These are phyloP conservation scores for Aspergillus terreus DNA, from an alignment of 2,329 filamentous ascomycete genomes.

Conservation along the genomic window DNA sequence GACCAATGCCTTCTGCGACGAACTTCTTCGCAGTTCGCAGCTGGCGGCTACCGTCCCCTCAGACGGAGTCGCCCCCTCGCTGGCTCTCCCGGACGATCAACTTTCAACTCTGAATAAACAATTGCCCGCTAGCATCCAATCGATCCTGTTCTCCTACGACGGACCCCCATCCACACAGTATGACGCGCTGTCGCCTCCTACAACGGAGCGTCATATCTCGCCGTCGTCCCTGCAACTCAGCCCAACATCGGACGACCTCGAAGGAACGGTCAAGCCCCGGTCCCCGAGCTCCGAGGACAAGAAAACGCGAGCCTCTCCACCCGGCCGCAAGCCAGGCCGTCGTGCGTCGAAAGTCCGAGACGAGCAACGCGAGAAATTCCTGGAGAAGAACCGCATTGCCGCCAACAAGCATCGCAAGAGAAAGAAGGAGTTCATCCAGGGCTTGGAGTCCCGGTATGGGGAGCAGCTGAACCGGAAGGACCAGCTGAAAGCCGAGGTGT, in stretches of 20 bases:
- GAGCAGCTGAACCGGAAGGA: neutral
- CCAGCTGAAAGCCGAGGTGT: neutral
- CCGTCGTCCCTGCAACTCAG: neutral
- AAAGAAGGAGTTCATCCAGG: neutral
- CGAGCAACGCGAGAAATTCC: neutral
- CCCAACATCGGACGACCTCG: neutral
- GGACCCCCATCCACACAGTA: neutral
- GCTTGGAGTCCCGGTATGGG: neutral
- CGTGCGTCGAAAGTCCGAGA: neutral
- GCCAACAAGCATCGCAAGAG: neutral
- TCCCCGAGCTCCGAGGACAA: neutral
- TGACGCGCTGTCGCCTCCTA: neutral
- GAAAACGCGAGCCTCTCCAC: neutral
- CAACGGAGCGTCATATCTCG: too few relatives aligned
- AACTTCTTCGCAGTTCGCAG: neutral
- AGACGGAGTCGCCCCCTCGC: too few relatives aligned
- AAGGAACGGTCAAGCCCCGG: neutral
- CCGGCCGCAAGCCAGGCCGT: neutral
- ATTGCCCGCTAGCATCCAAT: neutral
- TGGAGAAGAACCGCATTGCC: neutral
- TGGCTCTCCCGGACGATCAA: neutral
- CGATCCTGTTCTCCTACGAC: neutral
- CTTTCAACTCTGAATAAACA: too few relatives aligned
- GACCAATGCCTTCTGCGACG: neutral
- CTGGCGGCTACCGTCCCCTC: neutral